Conservation (phyloP, 805 yeast species). For the Nakazawaea wyomingensis region DNA sequence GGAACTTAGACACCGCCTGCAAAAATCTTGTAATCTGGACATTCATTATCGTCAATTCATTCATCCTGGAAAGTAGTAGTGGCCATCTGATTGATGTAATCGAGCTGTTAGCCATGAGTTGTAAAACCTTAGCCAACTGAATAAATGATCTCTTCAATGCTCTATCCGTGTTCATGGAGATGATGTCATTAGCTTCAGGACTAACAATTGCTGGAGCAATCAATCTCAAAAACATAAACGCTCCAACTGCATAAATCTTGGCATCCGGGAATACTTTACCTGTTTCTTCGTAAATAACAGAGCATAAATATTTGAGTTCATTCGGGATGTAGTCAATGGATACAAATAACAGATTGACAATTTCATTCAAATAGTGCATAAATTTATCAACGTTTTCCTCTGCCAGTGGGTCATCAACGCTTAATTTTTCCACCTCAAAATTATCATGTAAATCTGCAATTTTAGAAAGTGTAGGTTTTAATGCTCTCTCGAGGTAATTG, state of each 20-base stretch:
- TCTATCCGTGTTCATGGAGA: conserved; percentile 13
- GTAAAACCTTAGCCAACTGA: conserved; percentile 77
- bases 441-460: conserved; percentile 42
- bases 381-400: conserved; percentile 40
- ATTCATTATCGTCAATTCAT: conserved; percentile 36
- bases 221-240: conserved; percentile 75
- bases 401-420: conserved; percentile 32
- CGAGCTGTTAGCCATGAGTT: conserved; percentile 82
- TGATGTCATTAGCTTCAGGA: conserved; percentile 55
- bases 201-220: conserved; percentile 87
- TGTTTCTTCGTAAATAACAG: conserved; percentile 55
- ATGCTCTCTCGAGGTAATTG: conserved; percentile 46
- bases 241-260: conserved; percentile 71
- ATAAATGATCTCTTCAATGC: conserved; percentile 57
- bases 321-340: conserved; percentile 59
- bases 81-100: conserved; percentile 63
- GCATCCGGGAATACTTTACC: conserved; percentile 61
- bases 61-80: conserved; percentile 35
- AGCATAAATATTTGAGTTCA: conserved; percentile 68
- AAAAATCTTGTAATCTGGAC: conserved; percentile 36
- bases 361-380: conserved; percentile 46
- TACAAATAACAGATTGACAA: conserved; percentile 54
- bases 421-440: conserved; percentile 61
- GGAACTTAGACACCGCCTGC: conserved; percentile 25
- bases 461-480: conserved; percentile 54